These are phyloP conservation scores for Coemansia sp. DNA, from an alignment of 192 early-diverging fungal species.

Conservation along the genomic window DNA sequence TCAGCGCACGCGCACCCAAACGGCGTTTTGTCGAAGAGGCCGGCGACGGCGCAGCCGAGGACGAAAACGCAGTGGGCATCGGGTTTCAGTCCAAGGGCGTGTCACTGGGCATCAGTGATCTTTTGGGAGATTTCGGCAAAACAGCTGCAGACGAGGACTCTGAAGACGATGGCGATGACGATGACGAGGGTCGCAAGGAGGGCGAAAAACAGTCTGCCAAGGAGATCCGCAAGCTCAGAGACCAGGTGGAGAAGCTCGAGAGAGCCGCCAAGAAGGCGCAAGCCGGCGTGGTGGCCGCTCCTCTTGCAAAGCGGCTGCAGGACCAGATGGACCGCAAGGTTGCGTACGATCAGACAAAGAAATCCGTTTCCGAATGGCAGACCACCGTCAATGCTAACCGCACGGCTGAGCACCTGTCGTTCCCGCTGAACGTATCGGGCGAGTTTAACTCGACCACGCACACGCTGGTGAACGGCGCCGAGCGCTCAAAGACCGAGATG, in stretches of 20 bases:
- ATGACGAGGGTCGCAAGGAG: too few relatives aligned
- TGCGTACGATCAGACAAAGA: constrained; percentile 81
- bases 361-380: constrained; percentile 83
- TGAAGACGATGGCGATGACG: constrained; percentile 35
- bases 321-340: constrained; percentile 83
- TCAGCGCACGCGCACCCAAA: constrained; percentile 67
- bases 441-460: constrained; percentile 8
- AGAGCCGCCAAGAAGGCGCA: constrained; percentile 32
- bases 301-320: constrained; percentile 78
- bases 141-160: constrained; percentile 59
- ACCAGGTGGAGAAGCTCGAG: constrained; percentile 37
- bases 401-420: constrained; percentile 78
- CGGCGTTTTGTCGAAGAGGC: constrained; percentile 50
- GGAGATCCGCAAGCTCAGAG: constrained; percentile 33
- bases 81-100: constrained; percentile 52
- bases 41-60: constrained; percentile 27
- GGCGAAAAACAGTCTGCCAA: constrained; percentile 41
- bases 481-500: constrained; percentile 57
- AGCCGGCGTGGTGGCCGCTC: constrained; percentile 63
- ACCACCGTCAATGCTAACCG: constrained; percentile 79
- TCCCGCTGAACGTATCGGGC: constrained; percentile 45
- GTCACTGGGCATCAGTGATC: constrained; percentile 72
- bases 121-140: constrained; percentile 65
- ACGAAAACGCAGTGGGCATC: constrained; percentile 43
- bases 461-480: constrained; percentile 15